Evolutionary conservation across 2,329 filamentous ascomycete genomes (phyloP).

Genomic region (Apiospora rasikravindrae): DNA sequence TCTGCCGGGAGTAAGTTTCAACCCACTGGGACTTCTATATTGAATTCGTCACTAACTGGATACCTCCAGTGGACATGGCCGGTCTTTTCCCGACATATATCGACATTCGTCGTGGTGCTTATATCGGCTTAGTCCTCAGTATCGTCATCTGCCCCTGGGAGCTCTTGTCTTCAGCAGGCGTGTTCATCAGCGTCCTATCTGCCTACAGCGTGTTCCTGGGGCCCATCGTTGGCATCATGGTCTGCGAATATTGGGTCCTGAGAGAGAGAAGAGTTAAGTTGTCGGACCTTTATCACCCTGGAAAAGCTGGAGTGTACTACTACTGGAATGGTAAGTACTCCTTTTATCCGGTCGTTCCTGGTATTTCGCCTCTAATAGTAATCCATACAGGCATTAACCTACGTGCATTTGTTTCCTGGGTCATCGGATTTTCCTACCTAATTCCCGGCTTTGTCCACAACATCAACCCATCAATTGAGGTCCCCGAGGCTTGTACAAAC

Average conservation of each 20-base stretch:
- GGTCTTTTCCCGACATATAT: slow-evolving; percentile 81
- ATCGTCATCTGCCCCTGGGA: slow-evolving; percentile 89
- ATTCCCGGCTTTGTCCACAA: neutral
- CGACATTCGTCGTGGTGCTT: slow-evolving; percentile 85
- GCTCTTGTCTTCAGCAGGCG: slow-evolving; percentile 74
- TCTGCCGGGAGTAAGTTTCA: slow-evolving; percentile 68
- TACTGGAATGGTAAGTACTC: slow-evolving; percentile 44
- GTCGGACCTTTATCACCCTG: slow-evolving; percentile 78
- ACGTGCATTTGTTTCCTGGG: neutral
- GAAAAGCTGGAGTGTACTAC: slow-evolving; percentile 72
- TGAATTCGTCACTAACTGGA: neutral
- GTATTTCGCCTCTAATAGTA: neutral
- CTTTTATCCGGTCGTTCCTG: neutral
- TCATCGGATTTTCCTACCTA: neutral
- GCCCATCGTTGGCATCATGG: slow-evolving; percentile 89
- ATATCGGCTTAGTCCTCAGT: slow-evolving; percentile 80
- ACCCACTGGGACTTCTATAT: accelerated
- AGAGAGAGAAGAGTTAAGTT: slow-evolving; percentile 81
- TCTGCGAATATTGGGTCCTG: slow-evolving; percentile 86
- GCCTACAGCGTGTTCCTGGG: slow-evolving; percentile 95
- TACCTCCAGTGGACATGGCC: slow-evolving; percentile 70
- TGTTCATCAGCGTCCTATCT: slow-evolving; percentile 89
- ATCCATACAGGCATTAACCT: neutral
- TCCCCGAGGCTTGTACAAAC: neutral
- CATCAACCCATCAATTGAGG: neutral